Percentiles rank a stretch among this genome's conserved stretches.
phyloP scores from a whole-genome alignment of 768 basidiomycete species.

The Hypsizygus marmoreus region DNA sequence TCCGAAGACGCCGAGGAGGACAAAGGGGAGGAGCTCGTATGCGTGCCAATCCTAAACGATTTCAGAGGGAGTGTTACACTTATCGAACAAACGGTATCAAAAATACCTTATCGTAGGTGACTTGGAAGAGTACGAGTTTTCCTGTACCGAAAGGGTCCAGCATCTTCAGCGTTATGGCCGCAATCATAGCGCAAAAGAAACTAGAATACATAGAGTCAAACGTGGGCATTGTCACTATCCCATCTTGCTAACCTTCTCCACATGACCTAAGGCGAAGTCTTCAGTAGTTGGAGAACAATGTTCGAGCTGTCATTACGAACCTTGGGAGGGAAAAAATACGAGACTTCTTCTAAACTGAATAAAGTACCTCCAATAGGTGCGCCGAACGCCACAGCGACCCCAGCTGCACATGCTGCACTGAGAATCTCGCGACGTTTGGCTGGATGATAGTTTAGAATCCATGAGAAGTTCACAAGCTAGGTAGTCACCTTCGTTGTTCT shows the following conservation, averaged over 20 bases:
- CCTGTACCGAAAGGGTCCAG: constrained; percentile 96
- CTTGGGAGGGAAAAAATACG: constrained; percentile 96
- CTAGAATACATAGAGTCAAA: constrained; percentile 41
- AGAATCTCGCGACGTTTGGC: constrained; percentile 93
- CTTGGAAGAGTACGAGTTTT: constrained; percentile 90
- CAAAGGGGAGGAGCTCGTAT: constrained; percentile 83
- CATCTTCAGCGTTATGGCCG: constrained; percentile 89
- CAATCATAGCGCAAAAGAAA: constrained; percentile 98
- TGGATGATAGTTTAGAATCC: constrained; percentile 25
- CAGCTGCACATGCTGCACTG: constrained; percentile 95
- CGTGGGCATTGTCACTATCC: constrained; percentile 25
- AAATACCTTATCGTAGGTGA: constrained; percentile 80
- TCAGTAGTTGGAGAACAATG: constrained; percentile 4
- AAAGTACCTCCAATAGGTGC: constrained; percentile 94
- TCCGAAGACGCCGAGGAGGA: constrained; percentile 87
- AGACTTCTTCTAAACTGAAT: constrained; percentile 94
- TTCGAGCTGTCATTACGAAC: constrained; percentile 30
- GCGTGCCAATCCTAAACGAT: constrained; percentile 83
- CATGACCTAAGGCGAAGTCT: constrained; percentile 66
- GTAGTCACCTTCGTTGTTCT: constrained; percentile 85
- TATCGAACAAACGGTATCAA: neutral
- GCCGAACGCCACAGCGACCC: constrained; percentile 96
- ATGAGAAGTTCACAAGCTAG: neutral
- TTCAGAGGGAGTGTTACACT: neutral
- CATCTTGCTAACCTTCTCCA: constrained; percentile 75